Percentiles rank a stretch among this genome's conserved stretches.
Evolutionary conservation across 192 early-diverging fungal genomes (phyloP).

Genomic region (Powellomyces hirtus): DNA sequence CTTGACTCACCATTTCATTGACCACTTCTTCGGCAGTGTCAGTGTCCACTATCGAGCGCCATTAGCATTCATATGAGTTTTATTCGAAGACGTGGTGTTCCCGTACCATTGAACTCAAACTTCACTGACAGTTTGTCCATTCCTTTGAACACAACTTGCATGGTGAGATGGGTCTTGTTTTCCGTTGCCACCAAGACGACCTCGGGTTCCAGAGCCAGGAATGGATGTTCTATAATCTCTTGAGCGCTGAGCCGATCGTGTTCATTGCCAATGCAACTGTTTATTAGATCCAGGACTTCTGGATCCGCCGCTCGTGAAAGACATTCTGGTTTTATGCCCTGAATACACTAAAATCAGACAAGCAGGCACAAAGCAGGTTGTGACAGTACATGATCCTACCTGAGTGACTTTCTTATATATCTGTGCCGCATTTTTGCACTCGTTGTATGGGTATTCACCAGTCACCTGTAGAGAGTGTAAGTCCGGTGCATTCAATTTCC

Average conservation of each 20-base stretch:
- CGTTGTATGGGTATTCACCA: slow-evolving; percentile 77
- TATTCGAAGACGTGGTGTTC: neutral
- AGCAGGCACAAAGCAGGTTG: no score
- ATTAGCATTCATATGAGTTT: no score
- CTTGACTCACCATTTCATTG: slow-evolving; percentile 65
- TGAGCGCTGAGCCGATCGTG: slow-evolving; percentile 66
- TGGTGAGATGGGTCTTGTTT: slow-evolving; percentile 62
- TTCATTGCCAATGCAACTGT: slow-evolving; percentile 63
- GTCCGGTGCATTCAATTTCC: no score
- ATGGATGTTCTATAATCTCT: slow-evolving; percentile 71
- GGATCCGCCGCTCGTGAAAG: slow-evolving; percentile 57
- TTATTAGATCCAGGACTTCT: slow-evolving; percentile 66
- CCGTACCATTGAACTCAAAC: slow-evolving; percentile 70
- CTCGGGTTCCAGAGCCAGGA: slow-evolving; percentile 73
- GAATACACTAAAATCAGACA: slow-evolving; percentile 6
- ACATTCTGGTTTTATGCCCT: slow-evolving; percentile 75
- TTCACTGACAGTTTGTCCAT: slow-evolving; percentile 78
- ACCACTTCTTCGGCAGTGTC: slow-evolving; percentile 80
- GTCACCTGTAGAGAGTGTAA: slow-evolving; percentile 53
- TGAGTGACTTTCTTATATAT: slow-evolving; percentile 75
- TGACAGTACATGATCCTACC: slow-evolving; percentile 23
- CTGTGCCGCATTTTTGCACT: slow-evolving; percentile 80
- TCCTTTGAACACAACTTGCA: slow-evolving; percentile 77
- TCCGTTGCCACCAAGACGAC: slow-evolving; percentile 63
- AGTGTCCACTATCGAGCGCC: slow-evolving; percentile 58